phyloP scores from a whole-genome alignment of 2,329 filamentous ascomycete genomes.

The Aplosporella prunicola region DNA sequence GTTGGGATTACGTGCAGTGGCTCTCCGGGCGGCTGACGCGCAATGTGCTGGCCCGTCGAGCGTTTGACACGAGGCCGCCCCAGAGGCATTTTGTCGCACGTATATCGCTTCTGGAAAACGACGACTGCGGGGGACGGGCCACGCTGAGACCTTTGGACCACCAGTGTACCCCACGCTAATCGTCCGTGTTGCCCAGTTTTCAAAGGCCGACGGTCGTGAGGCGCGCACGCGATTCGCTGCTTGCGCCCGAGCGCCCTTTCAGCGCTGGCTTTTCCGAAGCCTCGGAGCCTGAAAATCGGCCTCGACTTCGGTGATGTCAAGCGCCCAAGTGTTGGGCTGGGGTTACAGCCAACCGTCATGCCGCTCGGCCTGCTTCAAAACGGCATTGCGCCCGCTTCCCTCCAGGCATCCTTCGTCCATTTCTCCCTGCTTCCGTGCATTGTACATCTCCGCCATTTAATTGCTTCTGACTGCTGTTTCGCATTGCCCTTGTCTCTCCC shows the following conservation, averaged over 20 bases:
- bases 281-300: no score
- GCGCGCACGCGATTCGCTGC: constrained; percentile 11
- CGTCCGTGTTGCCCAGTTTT: constrained; percentile 14
- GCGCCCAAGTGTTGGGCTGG: constrained; percentile 9
- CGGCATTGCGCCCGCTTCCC: constrained; percentile 3
- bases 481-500: neutral
- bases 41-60: constrained; percentile 1
- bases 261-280: constrained; percentile 7
- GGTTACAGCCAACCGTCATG: constrained; percentile 4
- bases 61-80: no score
- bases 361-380: constrained; percentile 4
- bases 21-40: no score
- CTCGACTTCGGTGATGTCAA: constrained; percentile 13
- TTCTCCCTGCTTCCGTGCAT: constrained; percentile 7
- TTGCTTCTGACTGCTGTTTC: neutral
- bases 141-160: constrained; percentile 16
- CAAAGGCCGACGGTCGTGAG: constrained; percentile 12
- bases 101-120: constrained; percentile 8
- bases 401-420: constrained; percentile 1
- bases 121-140: constrained; percentile 9
- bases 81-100: no score
- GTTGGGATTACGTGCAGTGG: no score
- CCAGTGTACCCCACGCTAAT: constrained; percentile 22
- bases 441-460: neutral
- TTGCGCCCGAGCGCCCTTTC: constrained; percentile 2